Evolutionary conservation across 1,139 yeast species (phyloP).

Genomic region (Hemisphaericaspora xylanilytica): DNA sequence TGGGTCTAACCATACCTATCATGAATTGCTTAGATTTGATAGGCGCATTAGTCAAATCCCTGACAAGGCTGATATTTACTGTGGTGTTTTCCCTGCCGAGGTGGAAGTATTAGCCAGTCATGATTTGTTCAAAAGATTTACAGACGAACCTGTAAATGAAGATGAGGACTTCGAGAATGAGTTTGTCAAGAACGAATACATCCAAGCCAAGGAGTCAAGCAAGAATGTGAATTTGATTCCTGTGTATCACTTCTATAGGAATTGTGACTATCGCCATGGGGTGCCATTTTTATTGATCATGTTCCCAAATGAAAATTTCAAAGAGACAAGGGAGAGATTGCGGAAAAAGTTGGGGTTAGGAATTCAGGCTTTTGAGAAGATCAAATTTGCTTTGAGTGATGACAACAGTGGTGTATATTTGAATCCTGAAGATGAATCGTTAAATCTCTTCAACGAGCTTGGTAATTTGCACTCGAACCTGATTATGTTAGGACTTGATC

Average conservation of each 20-base stretch:
- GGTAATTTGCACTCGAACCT: slow-evolving; percentile 37
- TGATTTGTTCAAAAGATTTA: slow-evolving; percentile 36
- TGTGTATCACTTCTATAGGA: slow-evolving; percentile 73
- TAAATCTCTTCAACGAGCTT: slow-evolving; percentile 56
- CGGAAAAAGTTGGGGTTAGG: slow-evolving; percentile 71
- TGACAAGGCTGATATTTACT: slow-evolving; percentile 37
- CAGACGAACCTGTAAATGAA: slow-evolving; percentile 19
- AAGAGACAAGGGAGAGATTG: slow-evolving; percentile 66
- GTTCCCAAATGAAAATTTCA: slow-evolving; percentile 60
- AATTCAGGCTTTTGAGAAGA: slow-evolving; percentile 72
- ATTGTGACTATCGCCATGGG: slow-evolving; percentile 73
- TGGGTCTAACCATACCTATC: slow-evolving; percentile 42
- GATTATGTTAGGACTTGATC: slow-evolving; percentile 71
- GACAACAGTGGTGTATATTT: slow-evolving; percentile 43
- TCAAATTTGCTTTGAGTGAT: slow-evolving; percentile 61
- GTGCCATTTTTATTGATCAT: slow-evolving; percentile 78
- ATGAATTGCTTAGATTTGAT: slow-evolving; percentile 38
- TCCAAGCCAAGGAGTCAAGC: slow-evolving; percentile 31
- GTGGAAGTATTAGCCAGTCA: slow-evolving; percentile 37
- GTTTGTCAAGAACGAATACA: slow-evolving; percentile 25
- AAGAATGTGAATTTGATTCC: slow-evolving; percentile 43
- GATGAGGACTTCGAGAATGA: slow-evolving; percentile 9
- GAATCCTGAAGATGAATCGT: slow-evolving; percentile 51
- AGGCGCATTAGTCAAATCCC: slow-evolving; percentile 33
- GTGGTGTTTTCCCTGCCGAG: slow-evolving; percentile 47